Percentiles rank a stretch among this genome's conserved stretches.
Evolutionary conservation across 257 asterid genomes (phyloP).

Genomic region (Henckelia pumila): DNA sequence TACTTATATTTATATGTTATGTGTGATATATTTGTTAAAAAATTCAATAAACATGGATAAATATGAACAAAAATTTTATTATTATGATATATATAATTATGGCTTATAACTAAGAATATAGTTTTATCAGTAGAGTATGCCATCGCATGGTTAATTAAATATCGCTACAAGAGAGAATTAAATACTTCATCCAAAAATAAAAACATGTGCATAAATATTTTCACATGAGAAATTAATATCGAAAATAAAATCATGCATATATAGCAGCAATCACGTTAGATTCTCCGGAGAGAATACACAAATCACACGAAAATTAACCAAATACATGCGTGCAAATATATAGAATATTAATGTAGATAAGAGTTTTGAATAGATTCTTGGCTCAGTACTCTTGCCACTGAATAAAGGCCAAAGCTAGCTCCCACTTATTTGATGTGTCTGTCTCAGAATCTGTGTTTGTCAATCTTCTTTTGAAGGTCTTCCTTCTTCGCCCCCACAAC

Average conservation of each 20-base stretch:
- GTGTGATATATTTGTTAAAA: too few relatives aligned
- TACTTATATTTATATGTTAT: too few relatives aligned
- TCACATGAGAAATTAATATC: too few relatives aligned
- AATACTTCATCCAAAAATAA: too few relatives aligned
- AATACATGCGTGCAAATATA: not conserved
- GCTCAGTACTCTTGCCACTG: not conserved
- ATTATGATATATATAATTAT: too few relatives aligned
- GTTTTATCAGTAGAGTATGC: too few relatives aligned
- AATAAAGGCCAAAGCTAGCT: constrained; percentile 12
- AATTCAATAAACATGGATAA: too few relatives aligned
- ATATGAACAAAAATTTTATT: too few relatives aligned
- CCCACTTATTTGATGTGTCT: not conserved
- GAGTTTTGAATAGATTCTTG: not conserved
- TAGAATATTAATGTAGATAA: not conserved
- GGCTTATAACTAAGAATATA: too few relatives aligned
- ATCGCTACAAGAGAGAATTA: too few relatives aligned
- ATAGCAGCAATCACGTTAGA: not conserved
- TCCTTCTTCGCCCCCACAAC: constrained; percentile 47
- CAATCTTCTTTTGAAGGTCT: constrained; percentile 44
- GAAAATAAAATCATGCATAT: not conserved
- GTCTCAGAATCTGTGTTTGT: constrained; percentile 43
- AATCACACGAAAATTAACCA: not conserved
- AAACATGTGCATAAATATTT: too few relatives aligned
- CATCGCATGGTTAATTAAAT: too few relatives aligned
- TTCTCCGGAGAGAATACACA: not conserved